Conservation (phyloP, 2,329 filamentous ascomycete genomes). For the Aphanocladium album region DNA sequence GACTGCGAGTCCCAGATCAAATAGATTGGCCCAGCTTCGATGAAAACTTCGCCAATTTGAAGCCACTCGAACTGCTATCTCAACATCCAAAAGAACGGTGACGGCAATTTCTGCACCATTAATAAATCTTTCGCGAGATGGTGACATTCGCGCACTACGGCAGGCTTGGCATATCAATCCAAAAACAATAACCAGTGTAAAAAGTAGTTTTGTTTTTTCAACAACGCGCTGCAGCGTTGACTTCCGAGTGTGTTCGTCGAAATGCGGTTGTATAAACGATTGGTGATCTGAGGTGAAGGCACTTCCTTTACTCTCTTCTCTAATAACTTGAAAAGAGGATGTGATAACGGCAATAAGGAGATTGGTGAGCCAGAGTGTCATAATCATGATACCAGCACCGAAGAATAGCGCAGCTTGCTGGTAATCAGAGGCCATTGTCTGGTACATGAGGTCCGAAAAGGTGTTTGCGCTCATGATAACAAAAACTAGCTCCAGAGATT, state of each 20-base stretch:
- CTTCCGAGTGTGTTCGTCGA: conserved; percentile 34
- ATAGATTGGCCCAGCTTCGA: conserved; percentile 65
- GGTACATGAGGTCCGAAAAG: conserved; percentile 91
- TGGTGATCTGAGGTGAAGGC: conserved; percentile 79
- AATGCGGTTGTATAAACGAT: conserved; percentile 28
- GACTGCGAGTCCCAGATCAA: conserved; percentile 75
- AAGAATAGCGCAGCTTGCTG: conserved; percentile 77
- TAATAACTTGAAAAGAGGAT: conserved; percentile 95
- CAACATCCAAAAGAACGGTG: conserved; percentile 71
- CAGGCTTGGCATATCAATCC: conserved; percentile 75
- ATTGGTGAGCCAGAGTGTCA: conserved; percentile 96
- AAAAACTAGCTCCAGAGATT: conserved; percentile 91
- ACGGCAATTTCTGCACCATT: conserved; percentile 67
- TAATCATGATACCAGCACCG: conserved; percentile 71
- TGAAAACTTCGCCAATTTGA: conserved; percentile 80
- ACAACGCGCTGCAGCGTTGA: conserved; percentile 65
- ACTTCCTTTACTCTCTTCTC: conserved; percentile 90
- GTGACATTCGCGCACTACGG: conserved; percentile 72
- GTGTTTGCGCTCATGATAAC: conserved; percentile 99
- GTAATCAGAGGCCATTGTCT: conserved; percentile 87
- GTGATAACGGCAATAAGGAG: conserved; percentile 95
- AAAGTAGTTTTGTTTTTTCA: conserved; percentile 67
- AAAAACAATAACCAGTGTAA: conserved; percentile 75
- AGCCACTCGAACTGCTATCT: conserved; percentile 74
- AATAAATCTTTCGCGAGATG: conserved; percentile 57